Evolutionary conservation across 2,329 filamentous ascomycete species (phyloP).

Genomic region (Metarhizium rileyi): DNA sequence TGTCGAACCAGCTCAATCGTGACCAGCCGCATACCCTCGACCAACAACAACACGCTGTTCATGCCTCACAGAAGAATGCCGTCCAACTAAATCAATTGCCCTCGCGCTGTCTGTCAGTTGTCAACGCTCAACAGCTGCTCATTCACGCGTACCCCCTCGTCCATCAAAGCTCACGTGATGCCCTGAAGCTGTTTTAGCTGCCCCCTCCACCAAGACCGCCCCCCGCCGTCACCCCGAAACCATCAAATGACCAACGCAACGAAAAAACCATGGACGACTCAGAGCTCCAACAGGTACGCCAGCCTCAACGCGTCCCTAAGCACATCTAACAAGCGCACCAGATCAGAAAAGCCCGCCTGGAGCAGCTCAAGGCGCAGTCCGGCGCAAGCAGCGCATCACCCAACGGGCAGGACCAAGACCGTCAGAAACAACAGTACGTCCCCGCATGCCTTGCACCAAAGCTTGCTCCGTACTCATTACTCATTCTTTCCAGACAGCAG

Average conservation of each 20-base stretch:
- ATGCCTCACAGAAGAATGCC: too few species aligned
- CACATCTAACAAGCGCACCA: conserved; percentile 25
- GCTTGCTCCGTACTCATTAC: background rate
- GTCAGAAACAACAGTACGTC: conserved; percentile 41
- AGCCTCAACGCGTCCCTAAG: background rate
- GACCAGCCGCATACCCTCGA: background rate
- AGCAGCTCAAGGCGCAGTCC: conserved; percentile 76
- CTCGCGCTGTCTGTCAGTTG: too few species aligned
- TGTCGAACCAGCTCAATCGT: background rate
- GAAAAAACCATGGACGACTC: conserved; percentile 32
- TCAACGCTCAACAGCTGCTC: background rate
- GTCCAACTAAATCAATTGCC: too few species aligned
- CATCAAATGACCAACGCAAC: conserved; percentile 5
- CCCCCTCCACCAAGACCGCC: conserved; percentile 10
- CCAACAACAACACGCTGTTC: too few species aligned
- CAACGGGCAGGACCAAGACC: conserved; percentile 44
- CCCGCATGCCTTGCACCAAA: background rate
- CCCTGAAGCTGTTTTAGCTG: background rate
- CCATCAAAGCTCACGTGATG: conserved; percentile 11
- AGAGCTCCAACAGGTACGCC: conserved; percentile 30
- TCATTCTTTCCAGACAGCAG: conserved; percentile 28
- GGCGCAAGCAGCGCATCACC: conserved; percentile 32
- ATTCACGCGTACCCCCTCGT: background rate
- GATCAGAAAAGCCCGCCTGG: conserved; percentile 86
- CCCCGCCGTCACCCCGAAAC: conserved; percentile 4